Conservation (phyloP, 2,329 filamentous ascomycete species). For the Penicillium brevicompactum region DNA sequence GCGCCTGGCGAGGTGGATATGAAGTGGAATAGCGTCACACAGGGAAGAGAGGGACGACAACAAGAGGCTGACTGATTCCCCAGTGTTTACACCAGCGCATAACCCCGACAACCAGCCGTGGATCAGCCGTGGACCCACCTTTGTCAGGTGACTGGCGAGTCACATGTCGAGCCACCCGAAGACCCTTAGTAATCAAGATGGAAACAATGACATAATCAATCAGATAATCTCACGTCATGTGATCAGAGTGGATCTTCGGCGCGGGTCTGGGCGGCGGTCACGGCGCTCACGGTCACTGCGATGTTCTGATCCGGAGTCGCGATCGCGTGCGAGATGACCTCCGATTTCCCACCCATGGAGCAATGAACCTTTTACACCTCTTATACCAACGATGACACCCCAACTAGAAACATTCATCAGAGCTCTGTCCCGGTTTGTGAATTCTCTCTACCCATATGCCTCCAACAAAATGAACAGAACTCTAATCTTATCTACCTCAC, state of each 20-base stretch:
- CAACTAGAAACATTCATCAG: slow-evolving; percentile 40
- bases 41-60: slow-evolving; percentile 20
- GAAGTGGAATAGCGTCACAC: slow-evolving; percentile 17
- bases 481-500: slow-evolving; percentile 46
- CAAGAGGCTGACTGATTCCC: slow-evolving; percentile 26
- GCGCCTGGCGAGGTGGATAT: slow-evolving; percentile 10
- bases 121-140: slow-evolving; percentile 6
- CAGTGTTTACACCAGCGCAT: slow-evolving; percentile 38
- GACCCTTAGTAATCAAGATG: too few relatives aligned
- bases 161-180: neutral
- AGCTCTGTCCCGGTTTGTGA: slow-evolving; percentile 45
- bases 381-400: slow-evolving; percentile 25
- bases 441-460: neutral
- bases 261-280: neutral
- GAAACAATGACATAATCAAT: slow-evolving; percentile 12
- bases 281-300: neutral
- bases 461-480: slow-evolving; percentile 15
- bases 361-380: neutral
- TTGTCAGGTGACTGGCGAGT: neutral
- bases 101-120: slow-evolving; percentile 41
- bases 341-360: neutral
- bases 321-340: neutral
- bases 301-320: slow-evolving; percentile 12
- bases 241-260: neutral
- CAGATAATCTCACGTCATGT: neutral